Evolutionary conservation across 2,329 filamentous ascomycete genomes (phyloP), one percentile per base, ranked within the genome.

Genomic region (Aspergillus intermedius): DNA sequence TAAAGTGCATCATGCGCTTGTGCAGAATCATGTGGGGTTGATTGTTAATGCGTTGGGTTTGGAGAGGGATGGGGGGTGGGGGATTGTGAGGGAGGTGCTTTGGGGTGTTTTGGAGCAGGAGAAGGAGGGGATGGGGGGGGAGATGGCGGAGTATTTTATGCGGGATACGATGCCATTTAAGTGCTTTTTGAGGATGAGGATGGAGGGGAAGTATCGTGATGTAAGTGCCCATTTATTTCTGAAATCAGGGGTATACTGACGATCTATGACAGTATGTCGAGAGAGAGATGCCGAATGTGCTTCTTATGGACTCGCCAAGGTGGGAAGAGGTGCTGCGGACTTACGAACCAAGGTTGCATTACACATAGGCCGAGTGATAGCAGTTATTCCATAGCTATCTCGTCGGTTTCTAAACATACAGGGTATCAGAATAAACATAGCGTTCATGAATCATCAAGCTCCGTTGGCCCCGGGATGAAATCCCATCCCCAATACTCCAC

Each of bases 401-500:
- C 10, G 19, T 10, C 37, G 22, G 3, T 40, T 40, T 19, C 17
- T 19, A 19, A 22, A 19, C 37, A 40, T 28, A 12, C 25, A 28
- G 9, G 25, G 4, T 28, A 28, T 28, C 25, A 28, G 9, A 28
- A 28, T 28, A 12, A 22, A 12, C 9, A 17, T 21, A 17, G n/a
- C n/a, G 2, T n/a, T 15, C 34, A 37, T 17, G 2, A 37, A 40
- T 40, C 37, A 21, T 4, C 10, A 40, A 21, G 19, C 15, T 35
- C n/a, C 34, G 5, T n/a, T 12, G 34, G 34, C 15, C 34, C 34
- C 6, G 34, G 34, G 6, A 35, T 8, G 6, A 35, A n/a, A 7
- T 7, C 15, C 34, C 8, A 5, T 35, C 61, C 60, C 64, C 62
- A 67, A 41, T 67, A 67, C 15, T 51, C 54, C 25, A 58, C 53